These are phyloP conservation scores for Metschnikowia borealis DNA, from an alignment of 805 yeast genomes.

Conservation along the genomic window DNA sequence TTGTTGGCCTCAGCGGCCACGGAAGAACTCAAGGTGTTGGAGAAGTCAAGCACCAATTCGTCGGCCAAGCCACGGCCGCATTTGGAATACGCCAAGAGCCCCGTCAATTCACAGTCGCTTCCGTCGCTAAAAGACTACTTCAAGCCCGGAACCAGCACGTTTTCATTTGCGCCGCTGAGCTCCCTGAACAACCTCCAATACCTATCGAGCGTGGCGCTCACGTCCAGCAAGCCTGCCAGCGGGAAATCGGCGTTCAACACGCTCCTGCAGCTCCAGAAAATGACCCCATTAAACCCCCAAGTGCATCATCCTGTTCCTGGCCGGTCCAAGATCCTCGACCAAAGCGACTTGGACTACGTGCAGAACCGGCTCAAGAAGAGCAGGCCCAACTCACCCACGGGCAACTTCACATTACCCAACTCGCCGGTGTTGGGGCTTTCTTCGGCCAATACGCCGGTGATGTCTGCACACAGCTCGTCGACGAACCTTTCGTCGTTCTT, in stretches of 20 bases:
- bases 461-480: slow-evolving; percentile 39
- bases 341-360: slow-evolving; percentile 46
- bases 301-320: slow-evolving; percentile 18
- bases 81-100: slow-evolving; percentile 6
- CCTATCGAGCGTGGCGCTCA: slow-evolving; percentile 37
- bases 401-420: slow-evolving; percentile 38
- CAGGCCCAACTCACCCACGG: slow-evolving; percentile 47
- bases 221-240: slow-evolving; percentile 20
- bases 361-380: slow-evolving; percentile 44
- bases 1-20: slow-evolving; percentile 53
- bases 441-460: slow-evolving; percentile 36
- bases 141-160: slow-evolving; percentile 7
- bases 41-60: slow-evolving; percentile 18
- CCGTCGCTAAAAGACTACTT: slow-evolving; percentile 53
- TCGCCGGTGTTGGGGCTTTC: slow-evolving; percentile 42
- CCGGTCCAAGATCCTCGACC: slow-evolving; percentile 28
- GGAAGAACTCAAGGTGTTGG: slow-evolving; percentile 46
- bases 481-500: slow-evolving; percentile 37
- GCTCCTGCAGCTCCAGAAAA: slow-evolving; percentile 51
- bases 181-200: slow-evolving; percentile 28
- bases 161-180: slow-evolving; percentile 12
- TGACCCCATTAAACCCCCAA: slow-evolving; percentile 43
- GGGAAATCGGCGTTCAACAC: slow-evolving; percentile 32
- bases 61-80: not conserved
- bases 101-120: slow-evolving; percentile 43